These are phyloP conservation scores for Microdochium trichocladiopsis DNA, from an alignment of 2,329 filamentous ascomycete species.

Conservation along the genomic window DNA sequence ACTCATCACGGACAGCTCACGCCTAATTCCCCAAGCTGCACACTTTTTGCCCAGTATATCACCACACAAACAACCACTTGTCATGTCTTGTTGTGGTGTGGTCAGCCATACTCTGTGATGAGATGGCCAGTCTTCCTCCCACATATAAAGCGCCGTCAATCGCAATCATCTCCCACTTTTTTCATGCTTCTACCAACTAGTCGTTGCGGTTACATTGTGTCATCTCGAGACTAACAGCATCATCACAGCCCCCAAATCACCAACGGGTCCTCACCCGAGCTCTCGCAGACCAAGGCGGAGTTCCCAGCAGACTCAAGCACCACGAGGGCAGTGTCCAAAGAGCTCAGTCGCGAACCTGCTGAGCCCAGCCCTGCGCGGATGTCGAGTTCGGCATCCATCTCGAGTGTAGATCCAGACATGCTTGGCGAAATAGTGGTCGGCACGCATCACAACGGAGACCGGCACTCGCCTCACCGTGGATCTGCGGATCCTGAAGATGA, in stretches of 20 bases:
- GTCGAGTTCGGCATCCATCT: constrained; percentile 24
- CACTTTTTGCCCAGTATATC: not conserved
- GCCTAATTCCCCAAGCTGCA: not conserved
- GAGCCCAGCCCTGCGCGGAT: constrained; percentile 39
- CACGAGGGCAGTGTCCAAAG: not conserved
- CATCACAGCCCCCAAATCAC: not conserved
- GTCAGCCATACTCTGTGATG: too few relatives aligned
- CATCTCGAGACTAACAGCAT: not conserved
- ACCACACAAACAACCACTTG: too few relatives aligned
- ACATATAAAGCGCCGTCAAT: too few relatives aligned
- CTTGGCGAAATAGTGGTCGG: constrained; percentile 46
- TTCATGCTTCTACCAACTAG: not conserved
- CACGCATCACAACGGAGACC: constrained; percentile 30
- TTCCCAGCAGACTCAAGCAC: not conserved
- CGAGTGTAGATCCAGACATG: constrained; percentile 30
- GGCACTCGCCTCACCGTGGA: constrained; percentile 24
- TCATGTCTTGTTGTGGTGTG: too few relatives aligned
- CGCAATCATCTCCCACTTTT: too few relatives aligned
- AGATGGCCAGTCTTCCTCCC: too few relatives aligned
- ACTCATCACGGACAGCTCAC: too few relatives aligned
- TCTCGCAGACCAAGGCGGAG: not conserved
- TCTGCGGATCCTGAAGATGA: constrained; percentile 33
- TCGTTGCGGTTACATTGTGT: not conserved
- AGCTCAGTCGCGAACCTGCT: constrained; percentile 18
- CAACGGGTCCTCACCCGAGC: not conserved